Evolutionary conservation across 495 filamentous ascomycete species (phyloP), one percentile per base, ranked within the genome.

Genomic region (Aspergillus indologenus): DNA sequence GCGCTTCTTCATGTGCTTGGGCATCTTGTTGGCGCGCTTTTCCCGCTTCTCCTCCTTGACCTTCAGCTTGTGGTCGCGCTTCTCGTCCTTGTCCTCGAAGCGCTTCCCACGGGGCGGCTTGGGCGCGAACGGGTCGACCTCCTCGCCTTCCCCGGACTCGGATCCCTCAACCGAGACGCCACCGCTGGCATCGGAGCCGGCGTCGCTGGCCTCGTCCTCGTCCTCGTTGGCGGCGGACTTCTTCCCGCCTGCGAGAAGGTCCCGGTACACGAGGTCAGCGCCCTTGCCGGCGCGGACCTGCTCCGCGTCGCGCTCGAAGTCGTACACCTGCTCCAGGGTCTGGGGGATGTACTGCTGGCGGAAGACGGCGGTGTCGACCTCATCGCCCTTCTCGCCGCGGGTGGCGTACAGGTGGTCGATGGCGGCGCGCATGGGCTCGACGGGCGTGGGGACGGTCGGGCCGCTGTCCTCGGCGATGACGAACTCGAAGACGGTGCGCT

Each of bases 11-110:
- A 92, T 48, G 64, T 96, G 83, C 74, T 98, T 98, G 0, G 94
- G 92, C 74, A 98, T 96, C 77, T 98, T 98, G 17, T 88, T 87
- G 68, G 93, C 91, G 57, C 94, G 76, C 72, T 90, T 86, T 69
- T 96, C 92, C 45, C 90, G 85, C 76, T 96, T 96, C 62, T 90
- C 93, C 67, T 96, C 95, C 74, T 98, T 98, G 53, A 96, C 89
- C 29, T 88, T 86, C 63, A 83, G 79, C 74, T 98, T 98, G 65
- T 96, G 93, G 59, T 85, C 85, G 77, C 87, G 89, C 76, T 96
- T 98, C 31, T 76, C 81, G 18, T 92, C 90, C 73, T 98, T 97
- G 66, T 97, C 91, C 67, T 92, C 85, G 66, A 93, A 92, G 45
- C 87, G 84, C 77, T 93, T 96, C 4, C 94, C 94, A 8, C 95